Base-by-base conservation (phyloP, 257 asterid genomes). In the Avicennia marina region DNA sequence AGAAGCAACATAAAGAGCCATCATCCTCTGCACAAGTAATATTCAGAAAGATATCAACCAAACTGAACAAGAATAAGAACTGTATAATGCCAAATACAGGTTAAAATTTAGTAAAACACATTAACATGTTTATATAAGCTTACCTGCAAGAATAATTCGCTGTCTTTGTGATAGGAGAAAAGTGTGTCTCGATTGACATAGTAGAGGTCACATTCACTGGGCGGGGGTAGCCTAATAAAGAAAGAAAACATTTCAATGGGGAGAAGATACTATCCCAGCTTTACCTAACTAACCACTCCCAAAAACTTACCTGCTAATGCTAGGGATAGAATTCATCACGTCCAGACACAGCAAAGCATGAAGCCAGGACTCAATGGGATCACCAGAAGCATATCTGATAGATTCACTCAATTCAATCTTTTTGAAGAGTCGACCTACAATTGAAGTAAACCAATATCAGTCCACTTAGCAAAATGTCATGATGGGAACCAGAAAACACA, bases 1-100 rank as follows among this genome's bases (percentile, higher is more conserved):
- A 66, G 98, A 91, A 44, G 97, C 95, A 78, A 91, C 95, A 73
- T 78, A 86, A 13, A 91, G 85, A 62, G 97, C 94, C 98, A 91
- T 91, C 97, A 91, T 91, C 69, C 97, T 78, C 95, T 91, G 83
- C 67, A 67, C 17, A 77, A 58, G 62, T 57, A 48, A 53, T 48
- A 60, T 45, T 17, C 36, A 36, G 41, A 58, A 59, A 39, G 40
- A 41, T 42, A 53, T 2, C 33, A 38, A 53, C 58, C 51, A 47
- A 33, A 11, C 9, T 36, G 41, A 5, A 36, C 13, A 36, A 11
- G 41, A 4, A n/a, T n/a, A n/a, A n/a, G n/a, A n/a, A n/a, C n/a
- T n/a, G n/a, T n/a, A n/a, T n/a, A n/a, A n/a, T n/a, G n/a, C n/a
- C n/a, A n/a, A n/a, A 53, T 19, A 32, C 42, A 60, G 29, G 24